A percentile compares a stretch with the other conserved stretches of the same genome.
These are phyloP conservation scores for Lunularia cruciata DNA, from an alignment of 225 moss, liverwort and hornwort species.

Conservation along the genomic window DNA sequence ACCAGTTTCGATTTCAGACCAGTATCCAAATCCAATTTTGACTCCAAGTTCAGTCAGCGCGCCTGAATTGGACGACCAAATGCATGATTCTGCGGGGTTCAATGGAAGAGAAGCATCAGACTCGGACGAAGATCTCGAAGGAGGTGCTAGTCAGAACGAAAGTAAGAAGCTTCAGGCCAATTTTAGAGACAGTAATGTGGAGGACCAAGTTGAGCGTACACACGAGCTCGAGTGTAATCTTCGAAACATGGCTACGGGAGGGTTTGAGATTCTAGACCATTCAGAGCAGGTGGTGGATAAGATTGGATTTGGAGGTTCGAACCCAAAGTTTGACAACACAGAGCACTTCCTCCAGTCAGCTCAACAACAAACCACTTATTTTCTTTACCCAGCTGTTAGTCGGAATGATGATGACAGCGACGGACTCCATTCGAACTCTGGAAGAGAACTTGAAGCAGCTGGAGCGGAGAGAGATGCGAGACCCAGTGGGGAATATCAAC, in stretches of 20 bases:
- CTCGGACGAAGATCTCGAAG: not conserved
- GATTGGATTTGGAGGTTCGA: no score
- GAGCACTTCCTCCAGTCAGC: not conserved
- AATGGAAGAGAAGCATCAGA: not conserved
- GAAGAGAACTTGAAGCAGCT: not conserved
- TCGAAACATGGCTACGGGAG: not conserved
- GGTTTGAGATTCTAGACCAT: not conserved
- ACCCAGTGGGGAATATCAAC: no score
- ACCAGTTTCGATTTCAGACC: no score
- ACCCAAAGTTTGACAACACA: not conserved
- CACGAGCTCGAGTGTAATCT: not conserved
- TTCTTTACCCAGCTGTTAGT: no score
- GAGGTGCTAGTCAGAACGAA: not conserved
- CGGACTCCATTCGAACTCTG: conserved; percentile 1
- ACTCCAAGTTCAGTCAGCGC: no score
- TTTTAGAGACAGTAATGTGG: no score
- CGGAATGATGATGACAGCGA: not conserved
- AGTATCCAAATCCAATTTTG: no score
- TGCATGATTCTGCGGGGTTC: not conserved
- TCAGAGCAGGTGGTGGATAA: no score
- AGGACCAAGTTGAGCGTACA: no score
- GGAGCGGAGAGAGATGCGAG: not conserved
- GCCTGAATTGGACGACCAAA: not conserved
- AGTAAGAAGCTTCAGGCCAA: not conserved
- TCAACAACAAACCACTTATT: no score